A percentile compares a stretch with the other conserved stretches of the same genome.
Evolutionary conservation across 805 yeast genomes (phyloP).

Genomic region (Metschnikowia bowlesiae): DNA sequence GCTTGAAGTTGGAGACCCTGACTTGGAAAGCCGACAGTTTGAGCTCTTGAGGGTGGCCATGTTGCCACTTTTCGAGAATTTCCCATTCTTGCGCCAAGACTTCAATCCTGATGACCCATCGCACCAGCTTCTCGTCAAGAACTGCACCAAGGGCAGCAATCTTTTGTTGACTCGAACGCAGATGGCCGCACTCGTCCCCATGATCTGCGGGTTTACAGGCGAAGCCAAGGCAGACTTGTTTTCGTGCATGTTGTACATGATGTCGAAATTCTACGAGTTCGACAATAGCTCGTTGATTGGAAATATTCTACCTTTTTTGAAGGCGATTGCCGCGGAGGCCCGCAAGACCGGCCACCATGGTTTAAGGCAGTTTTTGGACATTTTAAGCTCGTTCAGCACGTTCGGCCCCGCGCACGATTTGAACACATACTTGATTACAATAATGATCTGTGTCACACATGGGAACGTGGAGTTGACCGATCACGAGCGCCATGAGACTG

Average conservation of each 20-base stretch:
- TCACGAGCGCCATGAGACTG: conserved; percentile 20
- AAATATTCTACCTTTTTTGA: conserved; percentile 42
- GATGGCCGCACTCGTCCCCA: conserved; percentile 51
- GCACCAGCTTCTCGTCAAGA: conserved; percentile 24
- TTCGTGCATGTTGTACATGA: conserved; percentile 62
- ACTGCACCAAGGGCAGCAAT: conserved; percentile 34
- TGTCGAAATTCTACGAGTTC: conserved; percentile 51
- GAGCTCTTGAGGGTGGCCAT: conserved; percentile 71
- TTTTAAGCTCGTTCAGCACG: conserved; percentile 5
- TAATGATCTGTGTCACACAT: conserved; percentile 30
- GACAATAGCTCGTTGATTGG: conserved; percentile 41
- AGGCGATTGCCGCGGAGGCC: conserved; percentile 27
- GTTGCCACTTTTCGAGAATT: conserved; percentile 53
- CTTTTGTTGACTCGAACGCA: conserved; percentile 44
- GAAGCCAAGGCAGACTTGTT: conserved; percentile 66
- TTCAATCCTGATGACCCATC: conserved; percentile 28
- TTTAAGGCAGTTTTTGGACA: conserved; percentile 22
- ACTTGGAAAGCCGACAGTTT: conserved; percentile 33
- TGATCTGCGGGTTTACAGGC: conserved; percentile 58
- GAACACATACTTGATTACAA: conserved; percentile 30
- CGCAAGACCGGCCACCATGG: conserved; percentile 15
- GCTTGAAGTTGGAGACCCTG: conserved; percentile 28
- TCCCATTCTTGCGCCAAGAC: conserved; percentile 56
- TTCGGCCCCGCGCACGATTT: conserved; percentile 6
- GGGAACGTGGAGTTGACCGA: conserved; percentile 29